Base-by-base conservation (phyloP, 2,329 filamentous ascomycete species). In the Lanzia echinophila region DNA sequence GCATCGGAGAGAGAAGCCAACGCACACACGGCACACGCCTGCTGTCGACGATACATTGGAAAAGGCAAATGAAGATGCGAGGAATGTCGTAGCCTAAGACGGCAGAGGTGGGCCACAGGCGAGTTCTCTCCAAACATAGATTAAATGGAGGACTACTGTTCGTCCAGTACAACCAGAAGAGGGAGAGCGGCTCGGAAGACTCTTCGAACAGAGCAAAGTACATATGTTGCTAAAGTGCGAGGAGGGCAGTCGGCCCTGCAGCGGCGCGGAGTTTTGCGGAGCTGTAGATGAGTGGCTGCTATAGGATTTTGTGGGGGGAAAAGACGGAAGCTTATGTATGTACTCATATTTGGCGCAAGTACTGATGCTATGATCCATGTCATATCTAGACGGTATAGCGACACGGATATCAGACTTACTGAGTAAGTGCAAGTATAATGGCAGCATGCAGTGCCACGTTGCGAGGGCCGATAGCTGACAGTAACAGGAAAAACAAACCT, bases 41-140 rank as follows among this genome's bases (percentile, higher is more conserved):
- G 84, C 68, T 89, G 63, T 88, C 86, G 31, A 85, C 68, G 1
- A 87, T 79, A 67, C 91, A 92, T 72, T 92, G 92, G 58, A 92
- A 73, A 80, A 84, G 77, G 61, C 88, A 86, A 36, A 92, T 81
- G 75, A 92, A 92, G 65, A 94, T 90, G 28, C 84, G 86, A 72
- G 90, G 84, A 45, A 79, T 67, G 5, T 77, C 72, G 46, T 66
- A 67, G 7, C 68, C 75, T 54, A 77, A 68, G 6, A 69, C 64
- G 2, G 74, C 66, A 0, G 67, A 70, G 22, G 68, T 70, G 43
- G 69, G n/a, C n/a, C n/a, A n/a, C n/a, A n/a, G n/a, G n/a, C 65
- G 53, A 74, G 72, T 41, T n/a, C n/a, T n/a, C n/a, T n/a, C 70
- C 69, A 63, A 85, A 78, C 42, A 78, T 72, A 75, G 77, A 86